Evolutionary conservation across 2,329 filamentous ascomycete genomes (phyloP), one percentile per base, ranked within the genome.

Genomic region (Raffaelea arxii): DNA sequence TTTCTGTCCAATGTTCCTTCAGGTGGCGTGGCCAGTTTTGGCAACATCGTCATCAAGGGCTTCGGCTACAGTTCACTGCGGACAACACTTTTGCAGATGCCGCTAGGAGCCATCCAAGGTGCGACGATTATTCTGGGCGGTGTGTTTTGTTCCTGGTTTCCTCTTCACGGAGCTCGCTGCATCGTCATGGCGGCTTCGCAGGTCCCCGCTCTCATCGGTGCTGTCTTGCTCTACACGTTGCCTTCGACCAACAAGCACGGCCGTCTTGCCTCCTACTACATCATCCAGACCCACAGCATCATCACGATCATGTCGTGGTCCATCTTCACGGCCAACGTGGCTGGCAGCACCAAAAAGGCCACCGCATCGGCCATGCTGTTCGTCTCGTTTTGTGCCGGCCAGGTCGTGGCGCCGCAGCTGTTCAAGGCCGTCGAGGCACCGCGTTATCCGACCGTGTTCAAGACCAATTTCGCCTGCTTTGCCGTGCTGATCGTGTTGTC

Each of bases 401-500:
- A 79, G 51, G 74, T 76, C 35, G 54, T 56, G 23, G 70, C 71
- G 2, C 74, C 77, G 3, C 77, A 80, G 63, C 68, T 80, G 3
- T 82, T 81, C 62, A 63, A 75, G 16, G 62, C 66, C n/a, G 62
- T 60, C 38, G 76, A 84, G 55, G 67, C 69, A 0, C 80, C 80
- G 0, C 63, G 69, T 2, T 86, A 84, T 57, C 69, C 73, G 38
- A 78, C 75, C 32, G 80, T 77, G 0, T 80, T 82, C 52, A 66
- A 82, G 77, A 59, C 80, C 80, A 43, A 39, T 7, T 44, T 51
- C 10, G 30, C 35, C n/a, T 44, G 45, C 30, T 51, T 49, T 55
- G 67, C 66, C 0, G 55, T 74, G 19, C 63, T 76, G 43, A 67
- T 77, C 1, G 35, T 69, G 1, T 61, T 71, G 2, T 67, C 74